Base-by-base conservation (phyloP, 2,329 filamentous ascomycete species). In the Eurotiales sp. region DNA sequence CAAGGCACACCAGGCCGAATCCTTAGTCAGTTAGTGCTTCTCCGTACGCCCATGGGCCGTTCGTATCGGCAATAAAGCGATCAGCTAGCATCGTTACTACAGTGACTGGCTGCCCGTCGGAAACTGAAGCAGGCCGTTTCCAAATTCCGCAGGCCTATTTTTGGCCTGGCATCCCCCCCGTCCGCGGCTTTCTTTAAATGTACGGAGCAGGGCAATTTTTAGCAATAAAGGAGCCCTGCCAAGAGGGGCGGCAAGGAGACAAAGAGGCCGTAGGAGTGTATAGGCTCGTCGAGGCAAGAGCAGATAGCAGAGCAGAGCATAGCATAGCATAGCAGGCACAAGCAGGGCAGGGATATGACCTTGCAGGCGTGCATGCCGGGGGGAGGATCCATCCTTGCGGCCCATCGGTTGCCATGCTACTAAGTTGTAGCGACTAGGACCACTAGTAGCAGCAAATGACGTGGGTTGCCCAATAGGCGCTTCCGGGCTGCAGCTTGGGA, bases 401-500 rank as follows among this genome's bases (percentile, higher is more conserved):
- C n/a, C n/a, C n/a, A n/a, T n/a, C 30, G 14, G 30, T 15, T 34
- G 30, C 30, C 14, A 34, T 27, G 25, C 25, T 27, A 10, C 5
- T 6, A 27, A 5, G 25, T 10, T 27, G 25, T 5, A 27, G 25
- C 25, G 5, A 5, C 10, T 27, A n/a, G n/a, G n/a, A n/a, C 10
- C 25, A 27, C 25, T 27, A n/a, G 34, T 19, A 14, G 4, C 34
- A 7, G 17, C 14, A 37, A 6, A 37, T 41, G 22, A 41, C 37
- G 37, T 22, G 37, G 17, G 8, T 14, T 10, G 8, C 8, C 23
- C 23, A 22, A 41, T 41, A 25, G 15, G 15, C 19, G 43, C 17
- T 15, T 17, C 42, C 30, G 21, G 30, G 41, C 10, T 46, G 32
- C 32, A 40, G 46, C 46, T 40, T 14, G 34, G 46, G 22, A 48